A percentile compares a stretch with the other conserved stretches of the same genome.
Evolutionary conservation across 768 basidiomycete species (phyloP).

Genomic region (Leucogyrophana mollusca): DNA sequence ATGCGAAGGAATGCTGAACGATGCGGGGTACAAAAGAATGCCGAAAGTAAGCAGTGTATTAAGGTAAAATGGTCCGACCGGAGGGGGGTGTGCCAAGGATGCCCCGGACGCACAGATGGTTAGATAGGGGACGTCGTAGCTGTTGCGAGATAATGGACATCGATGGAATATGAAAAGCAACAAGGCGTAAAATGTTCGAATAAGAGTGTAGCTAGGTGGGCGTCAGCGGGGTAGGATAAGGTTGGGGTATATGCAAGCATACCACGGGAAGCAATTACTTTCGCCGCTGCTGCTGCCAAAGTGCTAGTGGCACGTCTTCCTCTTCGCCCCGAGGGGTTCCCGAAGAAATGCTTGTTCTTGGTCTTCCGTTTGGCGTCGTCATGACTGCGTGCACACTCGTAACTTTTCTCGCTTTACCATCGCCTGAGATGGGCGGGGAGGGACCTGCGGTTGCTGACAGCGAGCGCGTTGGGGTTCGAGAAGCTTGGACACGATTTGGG

Average conservation of each 20-base stretch:
- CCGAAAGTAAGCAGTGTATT: slow-evolving; percentile 23
- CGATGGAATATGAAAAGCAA: neutral
- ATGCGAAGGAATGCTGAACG: slow-evolving; percentile 13
- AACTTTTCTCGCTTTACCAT: slow-evolving; percentile 64
- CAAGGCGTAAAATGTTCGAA: neutral
- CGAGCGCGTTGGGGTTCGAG: slow-evolving; percentile 61
- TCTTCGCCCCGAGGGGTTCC: slow-evolving; percentile 49
- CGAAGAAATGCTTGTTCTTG: slow-evolving; percentile 36
- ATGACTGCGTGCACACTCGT: slow-evolving; percentile 61
- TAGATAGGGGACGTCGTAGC: slow-evolving; percentile 19
- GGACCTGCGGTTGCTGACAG: slow-evolving; percentile 63
- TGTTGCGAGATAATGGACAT: slow-evolving; percentile 4
- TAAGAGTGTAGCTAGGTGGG: slow-evolving; percentile 4
- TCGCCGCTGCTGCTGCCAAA: slow-evolving; percentile 72
- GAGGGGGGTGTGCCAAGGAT: slow-evolving; percentile 18
- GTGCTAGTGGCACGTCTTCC: slow-evolving; percentile 77
- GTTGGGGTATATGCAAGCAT: neutral
- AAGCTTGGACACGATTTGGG: slow-evolving; percentile 21
- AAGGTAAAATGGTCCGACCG: slow-evolving; percentile 25
- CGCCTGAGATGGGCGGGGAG: slow-evolving; percentile 29
- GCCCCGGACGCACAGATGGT: slow-evolving; percentile 22
- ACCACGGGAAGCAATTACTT: slow-evolving; percentile 30
- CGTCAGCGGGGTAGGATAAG: neutral
- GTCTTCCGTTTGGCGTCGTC: slow-evolving; percentile 35
- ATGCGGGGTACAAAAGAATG: slow-evolving; percentile 12